Percentiles rank a stretch among this genome's conserved stretches.
Conservation (phyloP, 352 stramenopile genomes). For the Pythium phragmitis region DNA sequence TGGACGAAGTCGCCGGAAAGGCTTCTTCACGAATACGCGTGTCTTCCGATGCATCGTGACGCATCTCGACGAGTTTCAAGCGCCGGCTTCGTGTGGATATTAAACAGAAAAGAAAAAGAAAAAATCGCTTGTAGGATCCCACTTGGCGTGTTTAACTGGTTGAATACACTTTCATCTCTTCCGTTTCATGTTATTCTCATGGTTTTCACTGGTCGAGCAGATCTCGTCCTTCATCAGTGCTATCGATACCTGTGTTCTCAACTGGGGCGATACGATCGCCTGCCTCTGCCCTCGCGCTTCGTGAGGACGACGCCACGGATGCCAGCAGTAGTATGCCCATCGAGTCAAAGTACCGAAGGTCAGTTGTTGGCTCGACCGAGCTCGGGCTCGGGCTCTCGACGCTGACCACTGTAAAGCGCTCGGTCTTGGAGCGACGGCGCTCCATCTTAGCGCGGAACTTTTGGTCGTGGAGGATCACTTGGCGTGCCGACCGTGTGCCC, state of each 20-base stretch:
- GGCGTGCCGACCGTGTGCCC: conserved; percentile 19
- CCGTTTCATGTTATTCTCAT: background rate
- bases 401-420: background rate
- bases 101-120: too few relatives aligned
- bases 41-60: background rate
- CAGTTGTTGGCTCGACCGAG: background rate
- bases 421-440: conserved; percentile 9
- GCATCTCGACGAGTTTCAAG: background rate
- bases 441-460: conserved; percentile 30
- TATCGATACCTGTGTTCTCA: background rate
- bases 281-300: background rate
- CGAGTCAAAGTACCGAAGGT: conserved; percentile 13
- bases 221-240: background rate
- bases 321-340: conserved; percentile 21
- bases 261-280: background rate
- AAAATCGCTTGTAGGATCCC: too few relatives aligned
- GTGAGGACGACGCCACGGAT: conserved; percentile 9
- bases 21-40: background rate
- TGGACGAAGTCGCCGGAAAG: background rate
- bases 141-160: too few relatives aligned
- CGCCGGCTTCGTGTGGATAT: too few relatives aligned
- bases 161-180: too few relatives aligned
- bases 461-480: conserved; percentile 25
- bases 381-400: background rate
- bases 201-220: background rate